These are phyloP conservation scores for Trichocladium antarcticum DNA, from an alignment of 495 filamentous ascomycete genomes.

Conservation along the genomic window DNA sequence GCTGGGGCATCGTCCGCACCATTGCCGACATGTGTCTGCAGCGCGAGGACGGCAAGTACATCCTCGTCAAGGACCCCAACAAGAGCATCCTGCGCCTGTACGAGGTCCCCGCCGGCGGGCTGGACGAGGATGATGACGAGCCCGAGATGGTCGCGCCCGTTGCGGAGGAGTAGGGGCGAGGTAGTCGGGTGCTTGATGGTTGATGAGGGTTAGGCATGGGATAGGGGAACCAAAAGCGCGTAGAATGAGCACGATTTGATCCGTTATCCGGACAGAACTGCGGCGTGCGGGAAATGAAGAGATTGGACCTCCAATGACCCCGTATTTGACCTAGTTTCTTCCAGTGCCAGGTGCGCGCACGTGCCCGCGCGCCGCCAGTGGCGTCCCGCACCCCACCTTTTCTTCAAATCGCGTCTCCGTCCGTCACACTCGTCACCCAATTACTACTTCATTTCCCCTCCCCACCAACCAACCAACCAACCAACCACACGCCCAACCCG, in stretches of 20 bases:
- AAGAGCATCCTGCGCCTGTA: conserved; percentile 87
- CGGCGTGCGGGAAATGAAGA: too few species aligned
- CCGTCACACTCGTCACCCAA: too few species aligned
- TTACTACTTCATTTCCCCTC: too few species aligned
- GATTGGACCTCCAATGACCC: too few species aligned
- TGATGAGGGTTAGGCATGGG: neutral
- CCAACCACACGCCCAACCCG: neutral
- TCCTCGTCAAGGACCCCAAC: conserved; percentile 81
- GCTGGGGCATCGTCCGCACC: conserved; percentile 97
- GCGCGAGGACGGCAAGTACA: conserved; percentile 61
- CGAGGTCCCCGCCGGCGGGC: conserved; percentile 74
- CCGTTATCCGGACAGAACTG: too few species aligned
- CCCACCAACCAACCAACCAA: neutral
- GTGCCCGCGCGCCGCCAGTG: conserved; percentile 9
- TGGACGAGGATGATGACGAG: conserved; percentile 52
- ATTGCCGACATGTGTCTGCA: conserved; percentile 82
- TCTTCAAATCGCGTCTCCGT: neutral
- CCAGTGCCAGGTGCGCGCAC: neutral
- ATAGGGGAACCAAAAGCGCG: neutral
- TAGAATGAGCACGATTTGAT: neutral
- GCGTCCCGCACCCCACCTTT: conserved; percentile 7
- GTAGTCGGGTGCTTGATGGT: too few species aligned
- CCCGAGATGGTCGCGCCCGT: conserved; percentile 18
- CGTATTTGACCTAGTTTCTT: too few species aligned
- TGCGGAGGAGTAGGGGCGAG: neutral